Conservation (phyloP, 352 stramenopile species). For the Globisporangium orthogonon region DNA sequence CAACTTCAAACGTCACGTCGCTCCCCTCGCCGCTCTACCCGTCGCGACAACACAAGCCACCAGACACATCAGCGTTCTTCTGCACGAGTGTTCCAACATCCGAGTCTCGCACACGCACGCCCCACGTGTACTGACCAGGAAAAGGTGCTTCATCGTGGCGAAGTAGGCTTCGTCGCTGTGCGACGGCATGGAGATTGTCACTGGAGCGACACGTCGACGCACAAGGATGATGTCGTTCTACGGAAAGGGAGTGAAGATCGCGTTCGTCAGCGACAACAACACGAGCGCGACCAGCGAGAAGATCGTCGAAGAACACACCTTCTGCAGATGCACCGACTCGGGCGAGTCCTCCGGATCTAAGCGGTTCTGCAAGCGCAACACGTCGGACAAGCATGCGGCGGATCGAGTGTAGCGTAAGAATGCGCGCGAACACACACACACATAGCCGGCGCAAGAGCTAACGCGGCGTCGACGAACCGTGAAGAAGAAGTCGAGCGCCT, state of each 20-base stretch:
- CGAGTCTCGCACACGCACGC: background rate
- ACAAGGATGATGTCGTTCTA: constrained; percentile 87
- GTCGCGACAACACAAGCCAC: background rate
- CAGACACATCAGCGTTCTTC: background rate
- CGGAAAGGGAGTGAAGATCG: background rate
- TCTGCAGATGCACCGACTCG: constrained; percentile 82
- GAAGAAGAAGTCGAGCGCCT: constrained; percentile 98
- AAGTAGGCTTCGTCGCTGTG: constrained; percentile 76
- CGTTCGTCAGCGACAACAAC: constrained; percentile 7
- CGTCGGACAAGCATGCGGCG: background rate
- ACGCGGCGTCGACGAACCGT: constrained; percentile 36
- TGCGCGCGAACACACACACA: background rate
- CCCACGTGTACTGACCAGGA: constrained; percentile 27
- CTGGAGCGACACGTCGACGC: constrained; percentile 35
- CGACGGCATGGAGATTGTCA: constrained; percentile 32
- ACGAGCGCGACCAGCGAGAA: background rate
- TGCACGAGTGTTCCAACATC: background rate
- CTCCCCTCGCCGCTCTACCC: constrained; percentile 48
- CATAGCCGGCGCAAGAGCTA: background rate
- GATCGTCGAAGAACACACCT: constrained; percentile 22
- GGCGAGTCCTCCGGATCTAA: constrained; percentile 77
- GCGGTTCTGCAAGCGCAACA: constrained; percentile 37
- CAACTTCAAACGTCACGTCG: constrained; percentile 71
- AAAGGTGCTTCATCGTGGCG: constrained; percentile 64
- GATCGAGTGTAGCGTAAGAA: background rate